Conservation (phyloP, 1,139 yeast species). For the Protomyces inouyei region DNA sequence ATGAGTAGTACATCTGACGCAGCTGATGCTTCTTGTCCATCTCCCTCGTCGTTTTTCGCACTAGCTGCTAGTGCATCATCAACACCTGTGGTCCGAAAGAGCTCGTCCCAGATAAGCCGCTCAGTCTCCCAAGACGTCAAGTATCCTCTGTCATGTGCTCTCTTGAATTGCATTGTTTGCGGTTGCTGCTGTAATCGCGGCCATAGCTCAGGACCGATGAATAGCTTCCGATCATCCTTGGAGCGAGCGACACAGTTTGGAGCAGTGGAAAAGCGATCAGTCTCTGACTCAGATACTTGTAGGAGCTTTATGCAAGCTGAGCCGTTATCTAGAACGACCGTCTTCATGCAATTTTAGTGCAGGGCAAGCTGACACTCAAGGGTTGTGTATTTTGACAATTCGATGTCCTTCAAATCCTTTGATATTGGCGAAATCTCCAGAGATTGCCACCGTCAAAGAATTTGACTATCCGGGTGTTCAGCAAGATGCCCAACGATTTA, state of each 20-base stretch:
- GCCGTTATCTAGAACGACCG: conserved; percentile 62
- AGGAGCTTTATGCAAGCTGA: conserved; percentile 68
- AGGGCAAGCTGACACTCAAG: no score
- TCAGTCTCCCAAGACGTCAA: conserved; percentile 88
- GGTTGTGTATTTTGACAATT: no score
- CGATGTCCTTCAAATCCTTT: no score
- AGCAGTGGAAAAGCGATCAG: conserved; percentile 39
- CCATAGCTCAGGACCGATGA: conserved; percentile 66
- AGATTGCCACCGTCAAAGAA: no score
- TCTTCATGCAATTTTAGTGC: background rate
- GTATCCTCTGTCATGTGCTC: conserved; percentile 83
- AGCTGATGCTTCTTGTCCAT: background rate
- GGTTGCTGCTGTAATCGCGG: conserved; percentile 55
- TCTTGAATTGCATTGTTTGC: conserved; percentile 65
- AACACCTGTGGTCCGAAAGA: conserved; percentile 40
- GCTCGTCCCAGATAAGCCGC: conserved; percentile 88
- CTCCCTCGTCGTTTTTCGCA: background rate
- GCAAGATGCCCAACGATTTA: no score
- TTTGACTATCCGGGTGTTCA: no score
- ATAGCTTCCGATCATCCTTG: conserved; percentile 60
- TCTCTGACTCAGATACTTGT: conserved; percentile 50
- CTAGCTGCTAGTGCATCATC: conserved; percentile 4
- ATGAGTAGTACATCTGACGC: conserved; percentile 40
- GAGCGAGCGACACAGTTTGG: conserved; percentile 71
- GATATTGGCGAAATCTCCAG: no score